Conservation (phyloP, 768 basidiomycete species). For the Leccinum boreale region DNA sequence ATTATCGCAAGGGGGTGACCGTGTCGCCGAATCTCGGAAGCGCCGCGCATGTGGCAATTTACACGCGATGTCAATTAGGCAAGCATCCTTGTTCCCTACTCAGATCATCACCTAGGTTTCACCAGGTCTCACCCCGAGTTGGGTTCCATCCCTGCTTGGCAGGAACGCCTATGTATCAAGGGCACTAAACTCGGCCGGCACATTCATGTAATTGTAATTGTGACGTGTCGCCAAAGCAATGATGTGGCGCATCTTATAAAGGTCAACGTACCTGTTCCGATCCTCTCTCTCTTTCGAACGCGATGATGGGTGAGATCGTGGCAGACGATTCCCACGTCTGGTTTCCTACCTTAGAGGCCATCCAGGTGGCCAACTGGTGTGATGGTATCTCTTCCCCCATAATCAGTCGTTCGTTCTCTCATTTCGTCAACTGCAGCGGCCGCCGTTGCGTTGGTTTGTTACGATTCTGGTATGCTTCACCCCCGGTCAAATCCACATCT, state of each 20-base stretch:
- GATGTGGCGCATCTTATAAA: not conserved
- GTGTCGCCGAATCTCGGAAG: too few species aligned
- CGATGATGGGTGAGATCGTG: conserved; percentile 10
- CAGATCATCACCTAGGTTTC: too few species aligned
- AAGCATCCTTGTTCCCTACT: too few species aligned
- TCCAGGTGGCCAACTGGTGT: conserved; percentile 18
- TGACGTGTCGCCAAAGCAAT: not conserved
- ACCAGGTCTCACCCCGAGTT: too few species aligned
- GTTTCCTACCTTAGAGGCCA: conserved; percentile 6
- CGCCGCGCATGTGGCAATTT: too few species aligned
- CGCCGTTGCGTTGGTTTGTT: conserved; percentile 16
- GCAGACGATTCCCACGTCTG: conserved; percentile 9
- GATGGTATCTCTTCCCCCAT: conserved; percentile 4
- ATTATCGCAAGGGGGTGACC: too few species aligned
- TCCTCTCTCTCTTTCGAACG: too few species aligned
- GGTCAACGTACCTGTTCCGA: not conserved
- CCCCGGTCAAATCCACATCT: too few species aligned
- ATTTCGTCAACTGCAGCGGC: conserved; percentile 4
- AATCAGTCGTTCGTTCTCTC: not conserved
- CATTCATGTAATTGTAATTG: not conserved
- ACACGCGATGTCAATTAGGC: too few species aligned
- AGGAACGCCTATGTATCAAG: not conserved
- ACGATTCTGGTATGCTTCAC: conserved; percentile 7
- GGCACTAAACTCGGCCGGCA: not conserved
- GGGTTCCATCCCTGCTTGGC: too few species aligned